Evolutionary conservation across 345 rosid species (phyloP).

Genomic region (Acer saccharum): DNA sequence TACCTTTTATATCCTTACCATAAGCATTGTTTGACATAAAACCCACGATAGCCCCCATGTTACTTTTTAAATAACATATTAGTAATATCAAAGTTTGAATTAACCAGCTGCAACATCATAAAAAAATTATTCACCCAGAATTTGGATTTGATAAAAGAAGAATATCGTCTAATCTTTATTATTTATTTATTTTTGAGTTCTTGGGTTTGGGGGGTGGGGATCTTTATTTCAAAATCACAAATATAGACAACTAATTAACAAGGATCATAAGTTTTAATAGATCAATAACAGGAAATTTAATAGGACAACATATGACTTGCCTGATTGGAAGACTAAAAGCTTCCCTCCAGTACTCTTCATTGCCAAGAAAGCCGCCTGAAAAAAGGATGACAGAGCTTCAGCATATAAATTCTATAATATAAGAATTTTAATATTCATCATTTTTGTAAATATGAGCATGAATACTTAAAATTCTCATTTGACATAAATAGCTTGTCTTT

Average conservation of each 20-base stretch:
- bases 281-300: slow-evolving; percentile 10
- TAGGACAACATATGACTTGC: slow-evolving; percentile 34
- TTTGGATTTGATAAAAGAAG: neutral
- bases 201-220: neutral
- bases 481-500: neutral
- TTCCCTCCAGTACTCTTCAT: slow-evolving; percentile 96
- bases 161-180: neutral
- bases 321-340: slow-evolving; percentile 97
- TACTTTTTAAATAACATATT: too few species aligned
- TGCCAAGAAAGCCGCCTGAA: slow-evolving; percentile 92
- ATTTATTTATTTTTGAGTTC: neutral
- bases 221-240: slow-evolving; percentile 1
- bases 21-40: neutral
- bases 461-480: neutral
- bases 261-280: neutral
- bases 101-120: too few species aligned
- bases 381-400: slow-evolving; percentile 1
- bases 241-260: neutral
- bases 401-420: neutral
- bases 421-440: neutral
- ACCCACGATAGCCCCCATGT: neutral
- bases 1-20: neutral
- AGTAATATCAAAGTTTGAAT: neutral
- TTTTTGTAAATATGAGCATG: neutral
- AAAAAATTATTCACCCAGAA: too few species aligned